These are phyloP conservation scores for Wallacemonas sp. DNA, from an alignment of 208 protist genomes.

Conservation along the genomic window DNA sequence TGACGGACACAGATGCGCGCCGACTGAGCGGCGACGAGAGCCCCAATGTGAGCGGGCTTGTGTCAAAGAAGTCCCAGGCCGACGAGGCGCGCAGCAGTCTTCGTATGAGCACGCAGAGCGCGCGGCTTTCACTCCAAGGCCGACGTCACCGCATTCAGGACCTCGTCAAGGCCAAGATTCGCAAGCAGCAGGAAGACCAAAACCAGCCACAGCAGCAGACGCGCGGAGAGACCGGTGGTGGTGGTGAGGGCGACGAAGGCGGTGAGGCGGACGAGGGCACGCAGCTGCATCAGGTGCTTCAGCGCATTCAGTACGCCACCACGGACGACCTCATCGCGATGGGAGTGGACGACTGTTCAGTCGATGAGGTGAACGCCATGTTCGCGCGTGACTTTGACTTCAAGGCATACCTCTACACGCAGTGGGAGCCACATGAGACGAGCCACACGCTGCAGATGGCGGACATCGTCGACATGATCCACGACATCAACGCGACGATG, in stretches of 20 bases:
- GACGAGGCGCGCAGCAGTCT: background rate
- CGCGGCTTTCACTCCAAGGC: slow-evolving; percentile 7
- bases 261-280: background rate
- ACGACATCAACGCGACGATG: slow-evolving; percentile 61
- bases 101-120: slow-evolving; percentile 5
- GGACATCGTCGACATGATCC: slow-evolving; percentile 75
- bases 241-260: background rate
- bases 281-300: slow-evolving; percentile 6
- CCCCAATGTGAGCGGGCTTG: background rate
- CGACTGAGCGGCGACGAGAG: background rate
- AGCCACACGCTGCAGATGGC: slow-evolving; percentile 40
- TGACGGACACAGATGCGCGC: background rate
- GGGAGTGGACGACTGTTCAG: slow-evolving; percentile 67
- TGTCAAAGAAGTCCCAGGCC: background rate
- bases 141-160: slow-evolving; percentile 15
- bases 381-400: slow-evolving; percentile 76
- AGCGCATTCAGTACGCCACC: slow-evolving; percentile 46
- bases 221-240: background rate
- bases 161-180: slow-evolving; percentile 15
- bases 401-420: slow-evolving; percentile 51
- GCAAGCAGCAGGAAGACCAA: slow-evolving; percentile 10
- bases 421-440: slow-evolving; percentile 26
- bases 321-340: slow-evolving; percentile 56
- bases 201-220: background rate
- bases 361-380: slow-evolving; percentile 82